Evolutionary conservation across 2,329 filamentous ascomycete genomes (phyloP), one percentile per base, ranked within the genome.

Genomic region (Calonectria pseudoreteaudii): DNA sequence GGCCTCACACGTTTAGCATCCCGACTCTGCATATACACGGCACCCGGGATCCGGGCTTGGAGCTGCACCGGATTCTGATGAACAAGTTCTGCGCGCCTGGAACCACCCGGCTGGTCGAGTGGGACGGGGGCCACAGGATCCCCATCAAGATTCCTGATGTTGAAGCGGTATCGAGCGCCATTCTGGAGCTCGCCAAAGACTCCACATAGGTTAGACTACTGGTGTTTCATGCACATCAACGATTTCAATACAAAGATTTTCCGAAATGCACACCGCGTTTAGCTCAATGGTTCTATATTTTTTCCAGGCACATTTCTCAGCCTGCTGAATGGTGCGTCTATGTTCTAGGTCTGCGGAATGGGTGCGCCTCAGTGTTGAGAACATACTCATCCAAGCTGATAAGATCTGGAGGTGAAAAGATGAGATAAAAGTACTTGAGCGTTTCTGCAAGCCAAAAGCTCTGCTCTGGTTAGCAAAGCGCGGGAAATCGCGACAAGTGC

Each of bases 371-470:
- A 0, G 88, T 90, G 70, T 89, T 90, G 38, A 92, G 82, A 49
- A 94, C 91, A 82, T 87, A 94, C 11, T 94, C 89, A 82, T 95
- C 93, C 80, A 95, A 82, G 79, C 88, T 93, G 50, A 94, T 86
- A 36, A 92, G 78, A n/a, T 89, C 87, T 0, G 91, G 90, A 20
- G 93, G 89, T 28, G 90, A 91, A 77, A 94, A 95, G 34, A 94
- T 89, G 65, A 95, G 82, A 77, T 93, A 95, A 71, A 94, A 94
- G 76, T 95, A 95, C 83, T 94, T 95, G 73, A 95, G 84, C 20
- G 93, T 95, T 85, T 95, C 93, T 0, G 91, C 91, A 79, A 93
- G 85, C 92, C 93, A 95, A 79, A 94, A 94, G 74, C 90, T 93
- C 86, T 94, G 89, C 9, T 47, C 8, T 1, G 1, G 9, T 70